A percentile compares a stretch with the other conserved stretches of the same genome.
phyloP scores from a whole-genome alignment of 805 yeast genomes.

The Priceomyces carsonii region DNA sequence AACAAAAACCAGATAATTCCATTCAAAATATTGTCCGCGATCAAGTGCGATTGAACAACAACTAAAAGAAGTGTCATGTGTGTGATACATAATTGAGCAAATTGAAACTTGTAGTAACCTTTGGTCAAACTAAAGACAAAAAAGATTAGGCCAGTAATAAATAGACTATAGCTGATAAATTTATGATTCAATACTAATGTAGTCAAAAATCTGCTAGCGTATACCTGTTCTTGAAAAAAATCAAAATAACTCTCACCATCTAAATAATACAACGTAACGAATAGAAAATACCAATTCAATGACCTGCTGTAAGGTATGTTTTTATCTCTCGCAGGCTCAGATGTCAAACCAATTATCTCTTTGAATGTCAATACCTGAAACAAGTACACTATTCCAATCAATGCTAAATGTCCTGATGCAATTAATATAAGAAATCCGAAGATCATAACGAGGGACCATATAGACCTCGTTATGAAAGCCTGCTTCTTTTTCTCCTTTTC shows the following conservation, averaged over 20 bases:
- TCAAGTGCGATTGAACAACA: conserved; percentile 91
- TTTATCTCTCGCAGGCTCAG: conserved; percentile 81
- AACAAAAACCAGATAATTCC: conserved; percentile 94
- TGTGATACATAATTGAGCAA: conserved; percentile 89
- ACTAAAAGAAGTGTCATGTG: conserved; percentile 91
- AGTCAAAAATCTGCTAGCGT: conserved; percentile 52
- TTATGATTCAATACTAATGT: conserved; percentile 76
- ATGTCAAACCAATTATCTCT: conserved; percentile 84
- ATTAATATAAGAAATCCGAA: conserved; percentile 65
- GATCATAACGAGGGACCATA: conserved; percentile 95
- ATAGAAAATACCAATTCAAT: conserved; percentile 90
- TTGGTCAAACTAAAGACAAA: conserved; percentile 88
- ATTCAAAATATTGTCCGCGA: conserved; percentile 82
- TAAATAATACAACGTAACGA: conserved; percentile 83
- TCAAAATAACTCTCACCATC: conserved; percentile 82
- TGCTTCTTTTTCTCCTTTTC: conserved; percentile 70
- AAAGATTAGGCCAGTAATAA: conserved; percentile 83
- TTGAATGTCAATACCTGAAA: conserved; percentile 84
- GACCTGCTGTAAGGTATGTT: conserved; percentile 79
- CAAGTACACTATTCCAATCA: conserved; percentile 67
- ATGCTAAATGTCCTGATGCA: conserved; percentile 83
- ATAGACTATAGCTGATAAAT: conserved; percentile 79
- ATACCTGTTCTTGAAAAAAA: conserved; percentile 57
- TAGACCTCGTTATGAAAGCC: conserved; percentile 81
- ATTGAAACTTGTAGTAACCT: conserved; percentile 88